A percentile compares a stretch with the other conserved stretches of the same genome.
phyloP scores from a whole-genome alignment of 2,329 filamentous ascomycete species.

The Amphichorda felina region DNA sequence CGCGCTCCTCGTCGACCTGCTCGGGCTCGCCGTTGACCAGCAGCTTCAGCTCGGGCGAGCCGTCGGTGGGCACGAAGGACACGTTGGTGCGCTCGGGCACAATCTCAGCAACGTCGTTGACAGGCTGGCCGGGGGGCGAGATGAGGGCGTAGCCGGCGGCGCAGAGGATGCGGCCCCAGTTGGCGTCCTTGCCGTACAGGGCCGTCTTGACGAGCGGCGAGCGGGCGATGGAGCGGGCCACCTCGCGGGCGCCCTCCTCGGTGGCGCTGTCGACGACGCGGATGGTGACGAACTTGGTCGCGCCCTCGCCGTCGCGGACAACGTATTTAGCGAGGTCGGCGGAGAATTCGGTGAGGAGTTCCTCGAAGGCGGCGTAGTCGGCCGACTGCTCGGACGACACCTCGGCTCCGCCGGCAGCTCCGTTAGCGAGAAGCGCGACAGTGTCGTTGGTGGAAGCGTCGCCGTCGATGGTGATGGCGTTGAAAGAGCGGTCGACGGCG shows the following conservation, averaged over 20 bases:
- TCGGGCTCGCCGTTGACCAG: conserved; percentile 73
- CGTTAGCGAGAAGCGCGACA: conserved; percentile 87
- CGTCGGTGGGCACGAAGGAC: conserved; percentile 61
- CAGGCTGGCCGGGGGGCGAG: conserved; percentile 42
- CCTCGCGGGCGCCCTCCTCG: conserved; percentile 59
- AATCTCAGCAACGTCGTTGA: conserved; percentile 51
- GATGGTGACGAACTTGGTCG: conserved; percentile 96
- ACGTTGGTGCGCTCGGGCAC: conserved; percentile 60
- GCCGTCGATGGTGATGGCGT: conserved; percentile 92
- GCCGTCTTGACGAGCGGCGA: conserved; percentile 96
- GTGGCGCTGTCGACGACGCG: conserved; percentile 63
- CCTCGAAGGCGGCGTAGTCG: conserved; percentile 61
- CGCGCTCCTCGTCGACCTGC: conserved; percentile 62
- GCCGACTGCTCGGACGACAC: conserved; percentile 39
- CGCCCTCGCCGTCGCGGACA: conserved; percentile 91
- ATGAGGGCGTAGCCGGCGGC: conserved; percentile 74
- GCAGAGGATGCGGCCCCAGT: conserved; percentile 96
- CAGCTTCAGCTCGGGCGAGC: conserved; percentile 64
- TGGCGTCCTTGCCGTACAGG: conserved; percentile 91
- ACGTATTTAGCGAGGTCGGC: conserved; percentile 82
- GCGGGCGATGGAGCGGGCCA: conserved; percentile 79
- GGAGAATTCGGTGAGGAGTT: conserved; percentile 64
- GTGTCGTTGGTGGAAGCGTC: conserved; percentile 98
- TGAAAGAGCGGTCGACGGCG: conserved; percentile 79
- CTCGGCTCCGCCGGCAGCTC: conserved; percentile 65